Evolutionary conservation across 192 early-diverging fungal species (phyloP).

Genomic region (Obelidium mucronatum): DNA sequence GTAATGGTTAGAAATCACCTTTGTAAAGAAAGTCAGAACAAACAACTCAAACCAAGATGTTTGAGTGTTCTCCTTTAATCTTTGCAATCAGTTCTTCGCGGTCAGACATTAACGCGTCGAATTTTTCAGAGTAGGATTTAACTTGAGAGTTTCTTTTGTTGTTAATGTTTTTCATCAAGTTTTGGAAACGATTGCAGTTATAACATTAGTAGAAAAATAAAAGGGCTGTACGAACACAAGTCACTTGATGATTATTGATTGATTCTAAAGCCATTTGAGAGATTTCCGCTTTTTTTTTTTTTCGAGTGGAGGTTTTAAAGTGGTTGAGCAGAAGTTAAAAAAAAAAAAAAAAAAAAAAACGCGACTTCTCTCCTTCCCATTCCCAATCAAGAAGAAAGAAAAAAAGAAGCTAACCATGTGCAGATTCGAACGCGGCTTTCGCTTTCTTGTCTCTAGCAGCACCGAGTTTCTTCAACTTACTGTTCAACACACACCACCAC

Average conservation of each 20-base stretch:
- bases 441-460: neutral
- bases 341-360: neutral
- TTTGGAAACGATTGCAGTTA: neutral
- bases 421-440: neutral
- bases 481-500: no score
- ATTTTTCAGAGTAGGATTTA: constrained; percentile 1
- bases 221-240: no score
- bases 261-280: constrained; percentile 1
- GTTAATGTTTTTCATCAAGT: neutral
- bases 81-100: neutral
- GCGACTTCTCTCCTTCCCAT: no score
- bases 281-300: constrained; percentile 15
- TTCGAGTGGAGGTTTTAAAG: no score
- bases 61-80: neutral
- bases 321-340: no score
- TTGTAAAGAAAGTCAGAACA: neutral
- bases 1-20: neutral
- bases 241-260: constrained; percentile 1
- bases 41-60: neutral
- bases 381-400: no score
- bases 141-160: neutral
- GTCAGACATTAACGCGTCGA: neutral
- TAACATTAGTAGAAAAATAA: constrained; percentile 2
- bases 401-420: no score
- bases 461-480: no score